Conservation (phyloP, 164 flowering plant species). For the Malania oleifera region DNA sequence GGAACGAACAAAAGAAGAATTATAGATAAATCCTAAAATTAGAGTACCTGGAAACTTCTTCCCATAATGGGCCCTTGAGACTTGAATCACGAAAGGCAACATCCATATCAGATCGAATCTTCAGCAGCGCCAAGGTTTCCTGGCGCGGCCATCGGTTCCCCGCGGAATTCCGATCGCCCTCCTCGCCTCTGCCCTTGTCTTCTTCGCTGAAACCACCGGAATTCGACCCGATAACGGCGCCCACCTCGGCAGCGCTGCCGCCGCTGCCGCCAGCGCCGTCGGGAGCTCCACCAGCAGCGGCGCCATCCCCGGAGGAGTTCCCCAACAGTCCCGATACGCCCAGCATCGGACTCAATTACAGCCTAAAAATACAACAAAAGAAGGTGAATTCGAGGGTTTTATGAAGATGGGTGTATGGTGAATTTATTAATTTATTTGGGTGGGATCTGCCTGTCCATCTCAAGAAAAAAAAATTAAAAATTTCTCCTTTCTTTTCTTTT, state of each 20-base stretch:
- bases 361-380: constrained; percentile 19
- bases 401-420: constrained; percentile 41
- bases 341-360: constrained; percentile 29
- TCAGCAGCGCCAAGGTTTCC: constrained; percentile 79
- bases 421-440: constrained; percentile 42
- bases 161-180: constrained; percentile 38
- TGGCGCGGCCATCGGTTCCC: constrained; percentile 90
- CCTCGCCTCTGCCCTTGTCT: constrained; percentile 24
- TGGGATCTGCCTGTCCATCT: constrained; percentile 61
- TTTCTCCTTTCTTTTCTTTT: constrained; percentile 3
- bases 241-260: constrained; percentile 5
- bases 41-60: constrained; percentile 84
- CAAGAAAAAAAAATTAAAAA: constrained; percentile 18
- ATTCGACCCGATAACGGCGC: constrained; percentile 15
- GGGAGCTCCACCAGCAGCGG: not conserved
- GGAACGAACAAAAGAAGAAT: not conserved
- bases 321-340: constrained; percentile 27
- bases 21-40: not conserved
- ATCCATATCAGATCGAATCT: constrained; percentile 90
- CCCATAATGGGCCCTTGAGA: constrained; percentile 96
- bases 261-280: constrained; percentile 10
- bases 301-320: constrained; percentile 15
- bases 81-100: constrained; percentile 78
- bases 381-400: constrained; percentile 54
- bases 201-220: constrained; percentile 27